Conservation (phyloP, 1,284 basidiomycete species). For the Clitocybe nebularis region DNA sequence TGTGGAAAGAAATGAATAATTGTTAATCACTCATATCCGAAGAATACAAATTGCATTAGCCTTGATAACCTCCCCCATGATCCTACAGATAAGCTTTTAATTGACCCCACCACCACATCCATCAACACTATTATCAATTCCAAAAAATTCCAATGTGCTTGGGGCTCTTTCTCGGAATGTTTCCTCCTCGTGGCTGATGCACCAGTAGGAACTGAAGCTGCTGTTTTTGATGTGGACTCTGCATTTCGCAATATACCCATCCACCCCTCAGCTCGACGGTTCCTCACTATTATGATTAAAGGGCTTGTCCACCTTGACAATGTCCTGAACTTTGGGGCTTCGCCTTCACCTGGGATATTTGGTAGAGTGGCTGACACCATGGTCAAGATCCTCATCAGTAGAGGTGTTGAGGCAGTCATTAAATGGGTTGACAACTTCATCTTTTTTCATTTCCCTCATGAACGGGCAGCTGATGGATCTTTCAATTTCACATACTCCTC, state of each 20-base stretch:
- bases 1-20: background rate
- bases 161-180: constrained; percentile 4
- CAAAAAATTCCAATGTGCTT: background rate
- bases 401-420: constrained; percentile 17
- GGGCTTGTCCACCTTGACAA: constrained; percentile 23
- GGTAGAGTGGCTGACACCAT: constrained; percentile 30
- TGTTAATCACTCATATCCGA: constrained; percentile 1
- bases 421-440: constrained; percentile 38
- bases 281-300: constrained; percentile 13
- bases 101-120: background rate
- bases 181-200: constrained; percentile 10
- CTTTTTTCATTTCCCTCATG: constrained; percentile 18
- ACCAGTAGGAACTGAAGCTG: constrained; percentile 20
- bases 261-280: constrained; percentile 12
- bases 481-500: constrained; percentile 9
- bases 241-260: constrained; percentile 21
- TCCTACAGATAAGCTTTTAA: background rate
- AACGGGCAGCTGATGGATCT: background rate
- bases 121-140: constrained; percentile 1
- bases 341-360: constrained; percentile 27
- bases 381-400: constrained; percentile 16
- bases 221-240: constrained; percentile 20
- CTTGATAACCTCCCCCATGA: constrained; percentile 1
- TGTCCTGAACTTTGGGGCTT: constrained; percentile 26
- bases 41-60: too few species aligned